Evolutionary conservation across 2,329 filamentous ascomycete genomes (phyloP).

Genomic region (Sphaerulina musiva): DNA sequence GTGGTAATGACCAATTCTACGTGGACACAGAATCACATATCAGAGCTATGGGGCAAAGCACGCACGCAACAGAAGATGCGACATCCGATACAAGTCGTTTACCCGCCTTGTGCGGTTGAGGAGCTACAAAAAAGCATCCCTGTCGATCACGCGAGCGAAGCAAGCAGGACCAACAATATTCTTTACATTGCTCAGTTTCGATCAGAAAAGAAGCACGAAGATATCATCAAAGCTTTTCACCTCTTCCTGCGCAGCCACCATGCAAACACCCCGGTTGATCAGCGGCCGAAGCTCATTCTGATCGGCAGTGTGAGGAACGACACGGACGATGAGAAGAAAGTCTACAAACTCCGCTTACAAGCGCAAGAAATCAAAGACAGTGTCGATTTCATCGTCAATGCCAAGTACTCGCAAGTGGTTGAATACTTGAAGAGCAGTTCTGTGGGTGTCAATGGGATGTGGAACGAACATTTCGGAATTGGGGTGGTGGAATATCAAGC

Average conservation of each 20-base stretch:
- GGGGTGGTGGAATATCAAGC: slow-evolving; percentile 98
- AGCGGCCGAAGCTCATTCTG: slow-evolving; percentile 63
- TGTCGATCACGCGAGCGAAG: slow-evolving; percentile 63
- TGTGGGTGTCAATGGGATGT: slow-evolving; percentile 95
- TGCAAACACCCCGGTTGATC: slow-evolving; percentile 29
- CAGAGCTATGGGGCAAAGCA: slow-evolving; percentile 63
- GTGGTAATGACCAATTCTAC: slow-evolving; percentile 96
- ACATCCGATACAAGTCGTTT: slow-evolving; percentile 66
- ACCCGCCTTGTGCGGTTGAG: slow-evolving; percentile 84
- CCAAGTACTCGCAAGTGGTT: slow-evolving; percentile 79
- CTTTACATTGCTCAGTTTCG: slow-evolving; percentile 97
- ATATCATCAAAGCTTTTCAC: slow-evolving; percentile 79
- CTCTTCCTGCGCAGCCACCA: slow-evolving; percentile 58
- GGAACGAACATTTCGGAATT: slow-evolving; percentile 99
- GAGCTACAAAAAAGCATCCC: slow-evolving; percentile 71
- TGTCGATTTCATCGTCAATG: slow-evolving; percentile 84
- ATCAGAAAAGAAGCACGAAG: slow-evolving; percentile 90
- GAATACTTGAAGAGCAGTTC: slow-evolving; percentile 69
- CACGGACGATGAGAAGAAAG: slow-evolving; percentile 63
- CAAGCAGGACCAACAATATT: slow-evolving; percentile 61
- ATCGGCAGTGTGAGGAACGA: slow-evolving; percentile 89
- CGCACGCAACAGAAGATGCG: slow-evolving; percentile 45
- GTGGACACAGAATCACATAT: slow-evolving; percentile 85
- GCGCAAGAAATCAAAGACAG: slow-evolving; percentile 76
- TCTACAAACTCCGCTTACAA: slow-evolving; percentile 81